Base-by-base conservation (phyloP, 768 basidiomycete species). In the Paxillus involutus region DNA sequence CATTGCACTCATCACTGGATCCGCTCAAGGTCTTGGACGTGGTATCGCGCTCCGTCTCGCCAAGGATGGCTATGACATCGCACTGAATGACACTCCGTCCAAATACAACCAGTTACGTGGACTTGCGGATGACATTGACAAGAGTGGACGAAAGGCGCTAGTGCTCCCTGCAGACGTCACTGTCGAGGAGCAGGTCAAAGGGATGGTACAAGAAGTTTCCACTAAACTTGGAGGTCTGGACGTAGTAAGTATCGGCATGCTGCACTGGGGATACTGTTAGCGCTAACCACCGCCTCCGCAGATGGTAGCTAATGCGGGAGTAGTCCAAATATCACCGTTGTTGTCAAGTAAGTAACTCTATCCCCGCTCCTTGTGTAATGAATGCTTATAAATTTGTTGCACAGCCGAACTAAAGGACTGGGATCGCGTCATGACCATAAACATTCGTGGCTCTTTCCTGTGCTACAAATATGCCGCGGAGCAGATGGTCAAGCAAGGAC, bases 151-250 rank as follows among this genome's bases (percentile, higher is more conserved):
- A 32, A 62, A 57, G 44, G 58, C 67, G 3, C 40, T 61, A 6
- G 35, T 61, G 19, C 63, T 72, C 1, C 46, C 68, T 11, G 78
- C 67, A 3, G 78, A 82, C 53, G 75, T 83, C 3, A 60, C 68
- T 9, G 40, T 61, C 2, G 80, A 82, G 49, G 58, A 57, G 1
- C 71, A 79, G 8, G 80, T 83, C 2, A 65, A 74, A 51, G 51
- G 26, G 6, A 70, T 81, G 66, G 63, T 84, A 3, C 65, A 67
- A 3, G 48, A 49, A 0, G 60, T 63, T 12, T 60, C 65, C 1
- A 39, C 64, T 7, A 56, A 60, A 10, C 65, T 81, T 9, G 81
- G 80, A 2, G 62, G 74, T 4, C 55, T 84, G 17, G 77, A 81
- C 55, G 78, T 80, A 16, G 81, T 80, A 45, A 54, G 80, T 64